A percentile compares a stretch with the other conserved stretches of the same genome.
phyloP scores from a whole-genome alignment of 1,139 yeast genomes.

The Nakaseomyces glabratus region DNA sequence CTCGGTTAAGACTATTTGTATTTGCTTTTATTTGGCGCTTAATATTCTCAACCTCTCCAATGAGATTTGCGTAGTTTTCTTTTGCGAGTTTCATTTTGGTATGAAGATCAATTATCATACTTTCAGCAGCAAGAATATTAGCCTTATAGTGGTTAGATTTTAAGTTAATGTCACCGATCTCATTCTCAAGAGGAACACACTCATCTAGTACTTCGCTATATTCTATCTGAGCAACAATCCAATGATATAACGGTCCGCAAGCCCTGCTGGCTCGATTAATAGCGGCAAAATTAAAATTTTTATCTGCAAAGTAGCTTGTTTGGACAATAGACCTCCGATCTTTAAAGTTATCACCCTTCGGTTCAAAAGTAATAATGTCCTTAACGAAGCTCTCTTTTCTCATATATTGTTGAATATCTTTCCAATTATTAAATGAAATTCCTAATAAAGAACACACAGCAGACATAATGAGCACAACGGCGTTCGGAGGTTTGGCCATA shows the following conservation, averaged over 20 bases:
- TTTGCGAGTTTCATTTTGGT: conserved; percentile 61
- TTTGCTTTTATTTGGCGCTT: conserved; percentile 63
- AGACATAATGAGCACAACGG: conserved; percentile 78
- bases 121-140: conserved; percentile 64
- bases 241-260: conserved; percentile 82
- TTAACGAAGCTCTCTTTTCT: conserved; percentile 84
- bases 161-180: conserved; percentile 50
- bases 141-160: conserved; percentile 56
- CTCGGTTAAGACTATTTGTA: conserved; percentile 51
- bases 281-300: conserved; percentile 60
- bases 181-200: conserved; percentile 67
- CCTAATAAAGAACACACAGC: conserved; percentile 81
- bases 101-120: conserved; percentile 72
- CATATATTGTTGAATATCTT: conserved; percentile 73
- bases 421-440: conserved; percentile 60
- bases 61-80: conserved; percentile 56
- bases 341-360: conserved; percentile 47
- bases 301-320: conserved; percentile 48
- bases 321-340: conserved; percentile 25
- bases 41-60: conserved; percentile 69
- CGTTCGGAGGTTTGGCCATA: conserved; percentile 84
- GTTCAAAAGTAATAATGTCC: conserved; percentile 64
- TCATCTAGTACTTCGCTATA: conserved; percentile 61
- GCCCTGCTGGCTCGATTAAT: conserved; percentile 91
- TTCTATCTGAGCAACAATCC: conserved; percentile 82